Conservation (phyloP, 345 rosid species). For the Eucalyptus fibrosa region DNA sequence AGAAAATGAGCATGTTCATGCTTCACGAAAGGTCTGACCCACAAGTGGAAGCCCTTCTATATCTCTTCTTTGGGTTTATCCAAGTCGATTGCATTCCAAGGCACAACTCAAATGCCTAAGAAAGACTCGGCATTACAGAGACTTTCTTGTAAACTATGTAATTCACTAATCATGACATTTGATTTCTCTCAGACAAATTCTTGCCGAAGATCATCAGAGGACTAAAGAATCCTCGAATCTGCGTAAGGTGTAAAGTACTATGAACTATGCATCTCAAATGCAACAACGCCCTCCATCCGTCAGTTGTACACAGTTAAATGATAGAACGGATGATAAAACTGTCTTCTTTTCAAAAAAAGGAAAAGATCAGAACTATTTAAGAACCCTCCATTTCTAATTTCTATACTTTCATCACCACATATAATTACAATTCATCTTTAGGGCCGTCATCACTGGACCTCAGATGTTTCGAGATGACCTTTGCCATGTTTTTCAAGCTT, state of each 20-base stretch:
- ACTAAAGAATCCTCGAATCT: neutral
- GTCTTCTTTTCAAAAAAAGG: neutral
- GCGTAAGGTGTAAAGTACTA: neutral
- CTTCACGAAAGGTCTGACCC: neutral
- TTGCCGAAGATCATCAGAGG: neutral
- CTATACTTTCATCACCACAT: neutral
- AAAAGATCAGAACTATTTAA: neutral
- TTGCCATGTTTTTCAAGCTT: constrained; percentile 42
- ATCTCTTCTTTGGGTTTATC: neutral
- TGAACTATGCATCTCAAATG: neutral
- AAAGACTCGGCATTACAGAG: neutral
- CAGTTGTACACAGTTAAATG: neutral
- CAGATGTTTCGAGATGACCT: constrained; percentile 29
- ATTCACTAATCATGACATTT: neutral
- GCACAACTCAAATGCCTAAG: neutral
- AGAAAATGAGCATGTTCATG: neutral
- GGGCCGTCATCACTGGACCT: constrained; percentile 16
- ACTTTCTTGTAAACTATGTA: neutral
- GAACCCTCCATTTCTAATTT: neutral
- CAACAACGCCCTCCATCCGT: neutral
- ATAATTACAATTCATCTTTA: constrained; percentile 52
- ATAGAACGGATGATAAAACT: neutral
- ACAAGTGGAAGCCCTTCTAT: neutral
- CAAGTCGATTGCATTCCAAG: neutral
- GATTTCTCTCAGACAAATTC: neutral